phyloP scores from a whole-genome alignment of 2,329 filamentous ascomycete genomes.

The Basipetospora sp. region DNA sequence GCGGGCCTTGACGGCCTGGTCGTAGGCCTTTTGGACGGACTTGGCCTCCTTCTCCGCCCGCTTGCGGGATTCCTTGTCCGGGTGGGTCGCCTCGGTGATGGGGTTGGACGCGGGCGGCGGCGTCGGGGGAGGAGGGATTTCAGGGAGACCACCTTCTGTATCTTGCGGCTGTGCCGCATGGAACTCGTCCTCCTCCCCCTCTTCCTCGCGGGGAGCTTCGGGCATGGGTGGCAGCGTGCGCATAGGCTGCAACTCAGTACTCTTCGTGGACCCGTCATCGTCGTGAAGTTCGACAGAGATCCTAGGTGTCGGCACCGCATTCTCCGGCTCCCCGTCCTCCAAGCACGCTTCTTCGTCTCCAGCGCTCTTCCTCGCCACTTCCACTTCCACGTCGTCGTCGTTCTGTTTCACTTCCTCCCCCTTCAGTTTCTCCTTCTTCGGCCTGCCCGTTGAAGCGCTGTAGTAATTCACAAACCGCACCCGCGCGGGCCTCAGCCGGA shows the following conservation, averaged over 20 bases:
- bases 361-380: not conserved
- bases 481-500: constrained; percentile 17
- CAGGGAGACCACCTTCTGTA: constrained; percentile 19
- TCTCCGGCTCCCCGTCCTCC: not conserved
- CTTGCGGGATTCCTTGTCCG: constrained; percentile 51
- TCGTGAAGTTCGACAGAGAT: constrained; percentile 32
- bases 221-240: too few species aligned
- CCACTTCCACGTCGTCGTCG: too few species aligned
- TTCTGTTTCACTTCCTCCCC: not conserved
- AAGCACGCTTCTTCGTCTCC: not conserved
- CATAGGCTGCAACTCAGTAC: too few species aligned
- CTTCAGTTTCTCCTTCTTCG: constrained; percentile 32
- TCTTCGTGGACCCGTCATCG: too few species aligned
- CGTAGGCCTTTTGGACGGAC: constrained; percentile 47
- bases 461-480: constrained; percentile 84
- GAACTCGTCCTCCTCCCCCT: too few species aligned
- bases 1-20: constrained; percentile 51
- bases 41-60: constrained; percentile 55
- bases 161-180: too few species aligned
- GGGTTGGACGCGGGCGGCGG: constrained; percentile 16
- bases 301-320: constrained; percentile 18
- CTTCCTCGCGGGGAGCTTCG: too few species aligned
- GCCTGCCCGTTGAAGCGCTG: constrained; percentile 64
- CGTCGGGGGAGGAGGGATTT: constrained; percentile 37
- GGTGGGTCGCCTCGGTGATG: constrained; percentile 42